Base-by-base conservation (phyloP, 345 rosid genomes). In the Pistacia atlantica region DNA sequence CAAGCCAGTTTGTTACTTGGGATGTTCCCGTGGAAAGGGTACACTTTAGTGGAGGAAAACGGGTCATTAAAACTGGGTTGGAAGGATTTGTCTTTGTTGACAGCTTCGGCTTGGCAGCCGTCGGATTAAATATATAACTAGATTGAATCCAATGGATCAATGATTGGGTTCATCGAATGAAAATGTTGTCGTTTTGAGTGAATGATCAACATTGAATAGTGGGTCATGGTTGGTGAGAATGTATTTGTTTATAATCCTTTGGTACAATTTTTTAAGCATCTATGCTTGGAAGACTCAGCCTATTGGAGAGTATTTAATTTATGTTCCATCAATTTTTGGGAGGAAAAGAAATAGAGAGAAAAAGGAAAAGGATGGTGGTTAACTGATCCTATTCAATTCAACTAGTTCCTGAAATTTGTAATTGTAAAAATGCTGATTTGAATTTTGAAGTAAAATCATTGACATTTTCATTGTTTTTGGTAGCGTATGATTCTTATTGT, bases 11-110 rank as follows among this genome's bases (percentile, higher is more conserved):
- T 95, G 80, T 78, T 95, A 80, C 83, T 95, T 2, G 94, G 94
- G 11, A 95, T 95, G 98, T 86, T 91, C 68, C 98, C 99, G 7
- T 90, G 99, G 97, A 91, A 90, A 79, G 99, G 99, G 2, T 95
- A 95, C 25, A 91, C 97, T 3, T 76, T 95, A 73, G 93, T 90
- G 18, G 92, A 95, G 85, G 94, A 95, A 46, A 82, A 81, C 55
- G 98, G 97, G 61, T 84, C 89, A 82, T 79, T 95, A 80, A 94
- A 92, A 35, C 82, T 95, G 49, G 99, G 99, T 4, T 95, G 99
- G 99, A 95, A 95, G 87, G 98, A 95, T 78, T 84, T 95, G 80
- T 90, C 98, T 1, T 72, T 95, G 86, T 74, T 95, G 87, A 93
- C 96, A 11, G 99, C 99, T 56, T 91, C 97, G 0, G 99, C 98